Evolutionary conservation across 2,329 filamentous ascomycete species (phyloP).

Genomic region (Rutstroemia sydowiana): DNA sequence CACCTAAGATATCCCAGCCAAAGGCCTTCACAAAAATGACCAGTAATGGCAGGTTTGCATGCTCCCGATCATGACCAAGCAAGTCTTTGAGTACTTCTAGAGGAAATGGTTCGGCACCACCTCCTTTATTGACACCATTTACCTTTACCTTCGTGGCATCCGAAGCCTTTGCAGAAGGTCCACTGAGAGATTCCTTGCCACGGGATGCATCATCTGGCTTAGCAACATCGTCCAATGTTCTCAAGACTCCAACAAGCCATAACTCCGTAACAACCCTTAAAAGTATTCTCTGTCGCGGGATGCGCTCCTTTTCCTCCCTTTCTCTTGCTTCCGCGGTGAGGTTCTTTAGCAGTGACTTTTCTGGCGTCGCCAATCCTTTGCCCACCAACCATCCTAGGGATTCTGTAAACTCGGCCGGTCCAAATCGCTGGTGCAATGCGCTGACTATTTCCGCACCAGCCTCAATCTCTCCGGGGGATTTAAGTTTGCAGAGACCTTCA

Average conservation of each 20-base stretch:
- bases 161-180: slow-evolving; percentile 52
- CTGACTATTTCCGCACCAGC: slow-evolving; percentile 89
- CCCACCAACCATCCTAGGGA: slow-evolving; percentile 89
- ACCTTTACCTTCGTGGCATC: slow-evolving; percentile 51
- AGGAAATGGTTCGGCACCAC: slow-evolving; percentile 82
- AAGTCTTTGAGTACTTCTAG: slow-evolving; percentile 97
- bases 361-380: slow-evolving; percentile 82
- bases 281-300: slow-evolving; percentile 77
- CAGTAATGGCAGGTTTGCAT: slow-evolving; percentile 81
- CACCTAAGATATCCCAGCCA: slow-evolving; percentile 87
- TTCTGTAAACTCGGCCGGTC: slow-evolving; percentile 80
- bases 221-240: slow-evolving; percentile 65
- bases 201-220: slow-evolving; percentile 54
- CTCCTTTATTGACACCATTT: slow-evolving; percentile 49
- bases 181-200: slow-evolving; percentile 38
- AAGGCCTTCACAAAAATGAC: slow-evolving; percentile 96
- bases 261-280: slow-evolving; percentile 88
- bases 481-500: slow-evolving; percentile 86
- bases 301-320: slow-evolving; percentile 89
- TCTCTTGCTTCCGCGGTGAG: slow-evolving; percentile 77
- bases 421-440: slow-evolving; percentile 92
- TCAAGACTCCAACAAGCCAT: slow-evolving; percentile 85
- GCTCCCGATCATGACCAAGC: slow-evolving; percentile 86
- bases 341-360: slow-evolving; percentile 74
- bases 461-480: slow-evolving; percentile 84